Evolutionary conservation across 2,329 filamentous ascomycete genomes (phyloP).

Genomic region (Arachnomyces sp.): DNA sequence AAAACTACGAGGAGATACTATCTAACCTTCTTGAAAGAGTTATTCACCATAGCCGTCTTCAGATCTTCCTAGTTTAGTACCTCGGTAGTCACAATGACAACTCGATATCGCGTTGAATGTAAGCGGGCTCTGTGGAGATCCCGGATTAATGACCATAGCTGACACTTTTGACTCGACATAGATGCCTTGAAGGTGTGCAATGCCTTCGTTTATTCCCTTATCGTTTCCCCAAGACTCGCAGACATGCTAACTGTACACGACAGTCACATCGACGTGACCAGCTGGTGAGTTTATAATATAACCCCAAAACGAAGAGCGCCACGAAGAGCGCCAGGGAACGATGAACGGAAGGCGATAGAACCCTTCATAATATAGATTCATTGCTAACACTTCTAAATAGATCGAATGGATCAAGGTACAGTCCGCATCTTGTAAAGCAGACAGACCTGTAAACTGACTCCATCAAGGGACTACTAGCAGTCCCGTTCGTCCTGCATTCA

Average conservation of each 20-base stretch:
- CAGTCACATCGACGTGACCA: slow-evolving; percentile 89
- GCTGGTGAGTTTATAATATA: slow-evolving; percentile 49
- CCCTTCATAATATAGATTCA: neutral
- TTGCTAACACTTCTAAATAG: slow-evolving; percentile 22
- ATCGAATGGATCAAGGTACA: slow-evolving; percentile 85
- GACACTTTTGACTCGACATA: slow-evolving; percentile 24
- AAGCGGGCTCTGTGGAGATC: slow-evolving; percentile 26
- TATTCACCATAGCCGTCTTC: no score
- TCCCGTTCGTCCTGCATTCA: slow-evolving; percentile 93
- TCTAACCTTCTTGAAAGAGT: no score
- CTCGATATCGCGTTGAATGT: slow-evolving; percentile 61
- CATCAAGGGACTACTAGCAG: slow-evolving; percentile 64
- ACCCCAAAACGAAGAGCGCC: no score
- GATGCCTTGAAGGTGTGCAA: slow-evolving; percentile 56
- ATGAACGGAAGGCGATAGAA: neutral
- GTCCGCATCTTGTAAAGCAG: neutral
- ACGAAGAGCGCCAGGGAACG: no score
- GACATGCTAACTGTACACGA: slow-evolving; percentile 35
- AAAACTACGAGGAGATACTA: no score
- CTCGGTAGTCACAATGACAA: slow-evolving; percentile 32
- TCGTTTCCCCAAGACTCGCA: slow-evolving; percentile 8
- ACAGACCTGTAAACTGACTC: neutral
- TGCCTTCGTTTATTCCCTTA: slow-evolving; percentile 3
- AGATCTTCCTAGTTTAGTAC: no score
- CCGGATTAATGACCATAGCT: neutral